Percentiles rank a stretch among this genome's conserved stretches.
Evolutionary conservation across 169 alveolate genomes (phyloP).

Genomic region (Blepharisma undulans): DNA sequence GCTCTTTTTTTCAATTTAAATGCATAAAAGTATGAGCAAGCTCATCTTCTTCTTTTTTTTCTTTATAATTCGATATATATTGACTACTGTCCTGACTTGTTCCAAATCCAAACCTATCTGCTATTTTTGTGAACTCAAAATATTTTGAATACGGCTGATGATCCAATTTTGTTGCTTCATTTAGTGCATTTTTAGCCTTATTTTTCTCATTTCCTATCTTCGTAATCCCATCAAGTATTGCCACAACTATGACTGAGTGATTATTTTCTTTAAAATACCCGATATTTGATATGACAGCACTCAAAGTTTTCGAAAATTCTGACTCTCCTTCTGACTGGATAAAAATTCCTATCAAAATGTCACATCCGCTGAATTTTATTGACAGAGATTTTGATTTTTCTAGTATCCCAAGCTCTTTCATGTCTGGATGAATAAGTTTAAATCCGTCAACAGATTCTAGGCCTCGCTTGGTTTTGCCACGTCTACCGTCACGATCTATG

Average conservation of each 20-base stretch:
- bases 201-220: background rate
- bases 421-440: background rate
- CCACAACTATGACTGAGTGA: background rate
- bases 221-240: background rate
- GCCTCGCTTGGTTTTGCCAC: background rate
- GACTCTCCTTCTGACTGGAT: background rate
- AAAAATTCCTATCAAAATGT: background rate
- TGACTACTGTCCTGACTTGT: background rate
- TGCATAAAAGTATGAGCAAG: background rate
- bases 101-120: background rate
- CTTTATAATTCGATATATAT: background rate
- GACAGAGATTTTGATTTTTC: background rate
- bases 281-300: background rate
- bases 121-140: background rate
- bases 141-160: background rate
- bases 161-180: background rate
- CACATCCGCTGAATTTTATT: background rate
- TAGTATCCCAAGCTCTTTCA: background rate
- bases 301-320: background rate
- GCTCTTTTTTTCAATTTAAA: background rate
- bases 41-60: background rate
- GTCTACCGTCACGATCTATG: background rate
- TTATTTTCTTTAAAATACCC: background rate
- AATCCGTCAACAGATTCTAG: background rate
- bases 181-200: background rate